Conservation (phyloP, 2,329 filamentous ascomycete genomes). For the Hypoxylon sp. region DNA sequence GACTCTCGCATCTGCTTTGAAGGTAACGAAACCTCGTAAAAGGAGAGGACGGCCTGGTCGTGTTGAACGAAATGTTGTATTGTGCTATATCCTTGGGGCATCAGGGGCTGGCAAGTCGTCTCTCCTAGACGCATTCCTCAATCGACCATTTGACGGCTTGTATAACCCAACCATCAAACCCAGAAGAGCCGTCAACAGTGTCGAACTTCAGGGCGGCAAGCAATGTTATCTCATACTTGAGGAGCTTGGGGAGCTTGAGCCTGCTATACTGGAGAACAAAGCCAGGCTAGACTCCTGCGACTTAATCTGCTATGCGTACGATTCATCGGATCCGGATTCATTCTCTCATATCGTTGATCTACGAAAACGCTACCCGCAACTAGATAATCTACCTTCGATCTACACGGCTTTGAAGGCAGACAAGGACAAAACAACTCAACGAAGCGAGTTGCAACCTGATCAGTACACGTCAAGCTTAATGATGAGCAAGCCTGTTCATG, state of each 20-base stretch:
- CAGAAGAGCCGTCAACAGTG: constrained; percentile 92
- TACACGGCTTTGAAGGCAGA: constrained; percentile 97
- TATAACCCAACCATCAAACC: constrained; percentile 97
- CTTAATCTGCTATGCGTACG: constrained; percentile 94
- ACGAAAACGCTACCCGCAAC: constrained; percentile 82
- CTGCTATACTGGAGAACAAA: constrained; percentile 92
- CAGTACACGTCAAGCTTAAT: constrained; percentile 87
- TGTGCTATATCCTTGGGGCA: constrained; percentile 92
- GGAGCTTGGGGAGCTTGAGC: constrained; percentile 95
- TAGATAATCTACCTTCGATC: constrained; percentile 90
- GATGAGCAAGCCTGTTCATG: constrained; percentile 93
- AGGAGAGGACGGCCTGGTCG: constrained; percentile 83
- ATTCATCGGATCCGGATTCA: constrained; percentile 96
- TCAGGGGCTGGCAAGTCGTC: constrained; percentile 91
- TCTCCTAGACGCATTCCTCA: constrained; percentile 91
- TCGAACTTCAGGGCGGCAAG: constrained; percentile 94
- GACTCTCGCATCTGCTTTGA: constrained; percentile 85
- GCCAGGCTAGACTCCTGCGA: constrained; percentile 93
- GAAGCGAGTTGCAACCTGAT: constrained; percentile 91
- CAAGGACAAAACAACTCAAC: constrained; percentile 95
- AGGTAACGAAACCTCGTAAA: constrained; percentile 93
- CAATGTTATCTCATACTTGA: constrained; percentile 97
- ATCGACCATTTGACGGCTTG: constrained; percentile 84
- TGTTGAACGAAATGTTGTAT: constrained; percentile 93
- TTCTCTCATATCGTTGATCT: constrained; percentile 92